Evolutionary conservation across 495 filamentous ascomycete species (phyloP), one percentile per base, ranked within the genome.

Genomic region (Talaromyces trachyspermus): DNA sequence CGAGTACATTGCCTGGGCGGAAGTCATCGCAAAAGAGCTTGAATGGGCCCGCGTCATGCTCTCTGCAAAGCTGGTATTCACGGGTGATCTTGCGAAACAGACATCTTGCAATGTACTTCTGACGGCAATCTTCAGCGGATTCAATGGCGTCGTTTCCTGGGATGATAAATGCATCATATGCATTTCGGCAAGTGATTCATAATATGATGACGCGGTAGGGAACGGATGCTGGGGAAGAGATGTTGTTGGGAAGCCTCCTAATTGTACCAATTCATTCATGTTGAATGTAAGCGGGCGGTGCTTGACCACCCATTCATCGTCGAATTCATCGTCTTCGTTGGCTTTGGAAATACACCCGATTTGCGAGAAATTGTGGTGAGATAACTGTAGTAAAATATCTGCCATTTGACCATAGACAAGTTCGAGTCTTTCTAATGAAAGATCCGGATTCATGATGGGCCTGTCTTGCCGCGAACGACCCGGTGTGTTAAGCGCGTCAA

Each of bases 71-170:
- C 25, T 54, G 54, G 50, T 60, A 51, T 38, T 60, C 49, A 3
- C 51, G 51, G 10, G 56, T 59, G 10, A 68, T 48, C 23, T 51
- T 58, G 19, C 58, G 57, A 46, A 66, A 66, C 1, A 70, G 46
- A 14, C 56, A 58, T 37, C 69, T 61, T 6, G 68, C 64, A 1
- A 69, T 57, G 25, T 71, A 72, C 43, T 66, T 70, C 38, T 64
- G 57, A 18, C 64, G 53, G 45, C 57, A 66, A 39, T 72, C 69
- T 9, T 65, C 60, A 12, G 59, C 55, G 0, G 55, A 49, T 18
- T 56, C 48, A n/a, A 65, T 56, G 11, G 63, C 49, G 44, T 67
- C 63, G 48, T 72, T 70, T 24, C 63, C 52, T 72, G 69, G 43
- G 62, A 59, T 4, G 55, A 25, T 2, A 75, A 63, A 20, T 66